These are phyloP conservation scores for Colletotrichum melonis DNA, from an alignment of 2,329 filamentous ascomycete genomes.

Conservation along the genomic window DNA sequence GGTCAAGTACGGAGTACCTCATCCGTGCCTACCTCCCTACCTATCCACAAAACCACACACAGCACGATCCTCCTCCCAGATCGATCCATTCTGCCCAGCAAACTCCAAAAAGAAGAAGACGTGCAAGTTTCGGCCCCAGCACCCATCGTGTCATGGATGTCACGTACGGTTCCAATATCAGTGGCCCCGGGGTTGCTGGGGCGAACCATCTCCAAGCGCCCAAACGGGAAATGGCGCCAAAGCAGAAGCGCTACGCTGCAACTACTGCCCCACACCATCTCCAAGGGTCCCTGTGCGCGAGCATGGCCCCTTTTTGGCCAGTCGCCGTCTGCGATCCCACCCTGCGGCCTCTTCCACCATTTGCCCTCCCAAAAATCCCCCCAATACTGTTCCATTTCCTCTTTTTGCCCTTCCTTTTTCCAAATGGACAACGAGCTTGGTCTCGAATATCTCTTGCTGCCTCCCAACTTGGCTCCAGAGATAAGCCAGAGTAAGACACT, in stretches of 20 bases:
- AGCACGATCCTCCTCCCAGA: neutral
- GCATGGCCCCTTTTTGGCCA: slow-evolving; percentile 34
- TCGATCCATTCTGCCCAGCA: neutral
- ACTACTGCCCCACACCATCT: slow-evolving; percentile 18
- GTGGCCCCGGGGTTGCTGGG: slow-evolving; percentile 16
- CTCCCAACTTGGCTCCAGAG: slow-evolving; percentile 24
- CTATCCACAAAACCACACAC: too few species aligned
- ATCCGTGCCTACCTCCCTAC: too few species aligned
- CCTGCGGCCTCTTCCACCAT: slow-evolving; percentile 23
- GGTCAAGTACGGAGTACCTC: too few species aligned
- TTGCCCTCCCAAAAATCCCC: slow-evolving; percentile 19
- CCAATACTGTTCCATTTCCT: slow-evolving; percentile 32
- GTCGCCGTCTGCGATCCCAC: slow-evolving; percentile 34
- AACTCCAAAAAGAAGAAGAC: neutral
- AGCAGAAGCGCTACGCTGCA: slow-evolving; percentile 16
- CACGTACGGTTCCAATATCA: slow-evolving; percentile 20
- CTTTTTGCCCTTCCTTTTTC: slow-evolving; percentile 26
- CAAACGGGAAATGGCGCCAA: slow-evolving; percentile 33
- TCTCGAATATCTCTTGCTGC: slow-evolving; percentile 19
- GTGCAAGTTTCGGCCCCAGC: slow-evolving; percentile 15
- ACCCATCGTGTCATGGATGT: slow-evolving; percentile 25
- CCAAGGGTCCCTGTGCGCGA: slow-evolving; percentile 21
- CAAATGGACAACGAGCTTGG: slow-evolving; percentile 28
- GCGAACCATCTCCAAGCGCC: slow-evolving; percentile 27
- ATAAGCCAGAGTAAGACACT: slow-evolving; percentile 26